Evolutionary conservation across 2,329 filamentous ascomycete genomes (phyloP), one percentile per base, ranked within the genome.

Genomic region (Neofusicoccum sp.): DNA sequence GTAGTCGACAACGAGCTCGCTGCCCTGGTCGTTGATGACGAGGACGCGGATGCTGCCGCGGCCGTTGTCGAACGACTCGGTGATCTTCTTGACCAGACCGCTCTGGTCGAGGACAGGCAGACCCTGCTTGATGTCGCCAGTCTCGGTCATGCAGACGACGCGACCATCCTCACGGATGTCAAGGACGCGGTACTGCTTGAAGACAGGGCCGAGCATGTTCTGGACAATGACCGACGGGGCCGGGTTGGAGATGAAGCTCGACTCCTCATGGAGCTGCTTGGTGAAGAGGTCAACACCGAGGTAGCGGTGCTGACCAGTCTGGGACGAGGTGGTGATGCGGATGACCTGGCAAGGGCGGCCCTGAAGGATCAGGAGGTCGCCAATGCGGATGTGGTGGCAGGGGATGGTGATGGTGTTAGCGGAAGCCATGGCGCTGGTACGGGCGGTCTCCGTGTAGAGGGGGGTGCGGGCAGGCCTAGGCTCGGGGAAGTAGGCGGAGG

Each of bases 121-220:
- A 73, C 87, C 88, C 83, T 97, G 93, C 91, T 98, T 98, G 85
- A 99, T 93, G 78, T 99, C 94, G 73, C 95, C 93, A 69, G 89
- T 92, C 90, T 99, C 95, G 77, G 95, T 99, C 93, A 99, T 98
- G 85, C 93, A 93, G 70, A 96, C 92, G 76, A 99, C 80, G 71
- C 82, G 81, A 75, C 85, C 84, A 73, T 89, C 93, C 70, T 96
- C 91, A 80, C 93, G 89, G 80, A 99, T 90, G 85, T 99, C 95
- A 67, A 99, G 90, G 78, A 99, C 94, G 76, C 95, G 93, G 90
- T 99, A 99, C 87, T 98, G 95, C 92, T 98, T 98, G 92, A 98
- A 97, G 84, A 98, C 89, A 68, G 95, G 95, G 73, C 94, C 95
- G 71, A 96, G 91, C 93, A 99, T 98, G 84, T 94, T 98, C 90